A percentile compares a stretch with the other conserved stretches of the same genome.
Evolutionary conservation across 495 filamentous ascomycete genomes (phyloP).

Genomic region (Hypoxylon lienhwacheense): DNA sequence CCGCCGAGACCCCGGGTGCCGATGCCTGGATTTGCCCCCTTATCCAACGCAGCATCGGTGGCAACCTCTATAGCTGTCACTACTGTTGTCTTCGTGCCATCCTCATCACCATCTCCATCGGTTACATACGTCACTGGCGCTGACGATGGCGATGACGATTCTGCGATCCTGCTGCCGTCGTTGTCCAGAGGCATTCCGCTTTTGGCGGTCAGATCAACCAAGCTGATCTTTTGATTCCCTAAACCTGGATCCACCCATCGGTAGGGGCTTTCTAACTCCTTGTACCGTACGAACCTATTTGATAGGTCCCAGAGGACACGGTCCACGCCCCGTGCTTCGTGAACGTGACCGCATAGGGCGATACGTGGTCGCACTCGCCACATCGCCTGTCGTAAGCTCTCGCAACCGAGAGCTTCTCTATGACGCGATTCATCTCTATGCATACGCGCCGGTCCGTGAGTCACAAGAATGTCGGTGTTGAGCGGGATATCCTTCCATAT

Average conservation of each 20-base stretch:
- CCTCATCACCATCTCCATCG: too few relatives aligned
- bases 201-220: conserved; percentile 47
- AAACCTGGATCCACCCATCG: conserved; percentile 47
- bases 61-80: background rate
- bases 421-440: conserved; percentile 71
- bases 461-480: conserved; percentile 79
- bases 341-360: conserved; percentile 89
- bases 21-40: conserved; percentile 28
- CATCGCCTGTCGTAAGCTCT: conserved; percentile 65
- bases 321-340: conserved; percentile 64
- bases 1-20: conserved; percentile 44
- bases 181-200: conserved; percentile 42
- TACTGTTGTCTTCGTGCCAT: background rate
- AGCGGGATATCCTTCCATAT: conserved; percentile 65
- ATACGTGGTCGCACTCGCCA: conserved; percentile 77
- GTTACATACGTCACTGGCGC: background rate
- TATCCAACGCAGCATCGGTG: background rate
- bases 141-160: background rate
- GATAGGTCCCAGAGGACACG: conserved; percentile 59
- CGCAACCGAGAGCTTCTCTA: conserved; percentile 60
- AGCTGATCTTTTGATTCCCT: conserved; percentile 45
- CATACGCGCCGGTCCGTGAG: conserved; percentile 74
- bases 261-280: conserved; percentile 32
- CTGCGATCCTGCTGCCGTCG: conserved; percentile 26
- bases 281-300: conserved; percentile 27